Percentiles rank a stretch among this genome's conserved stretches.
Evolutionary conservation across 139 green algal species (phyloP).

Genomic region (Helicosporidium sp.): DNA sequence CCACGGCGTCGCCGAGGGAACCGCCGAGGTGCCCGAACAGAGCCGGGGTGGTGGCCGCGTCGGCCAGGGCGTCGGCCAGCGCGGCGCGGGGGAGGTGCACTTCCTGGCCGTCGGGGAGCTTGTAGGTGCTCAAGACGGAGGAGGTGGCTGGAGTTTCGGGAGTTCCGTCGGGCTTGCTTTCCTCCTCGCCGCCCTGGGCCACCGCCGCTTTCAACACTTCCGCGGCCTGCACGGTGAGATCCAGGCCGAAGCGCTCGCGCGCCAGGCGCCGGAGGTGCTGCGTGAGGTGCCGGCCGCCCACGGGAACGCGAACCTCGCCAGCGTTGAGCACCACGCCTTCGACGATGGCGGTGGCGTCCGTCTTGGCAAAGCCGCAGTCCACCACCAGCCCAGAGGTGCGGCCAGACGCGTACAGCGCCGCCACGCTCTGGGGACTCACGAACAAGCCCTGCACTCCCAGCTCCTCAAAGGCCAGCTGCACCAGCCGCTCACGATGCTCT

Average conservation of each 20-base stretch:
- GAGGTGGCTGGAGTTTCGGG: no score
- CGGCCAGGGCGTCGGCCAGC: conserved; percentile 13
- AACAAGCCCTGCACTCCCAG: conserved; percentile 49
- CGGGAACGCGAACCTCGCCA: conserved; percentile 25
- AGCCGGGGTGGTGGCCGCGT: conserved; percentile 13
- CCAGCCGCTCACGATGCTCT: conserved; percentile 43
- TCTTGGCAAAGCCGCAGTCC: conserved; percentile 66
- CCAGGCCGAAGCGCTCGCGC: not conserved
- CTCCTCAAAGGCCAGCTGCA: conserved; percentile 61
- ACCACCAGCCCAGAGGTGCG: conserved; percentile 48
- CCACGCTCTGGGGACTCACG: conserved; percentile 37
- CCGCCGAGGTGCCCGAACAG: conserved; percentile 3
- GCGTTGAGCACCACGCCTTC: conserved; percentile 45
- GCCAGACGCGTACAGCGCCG: conserved; percentile 54
- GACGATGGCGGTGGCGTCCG: conserved; percentile 32
- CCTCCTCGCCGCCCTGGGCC: conserved; percentile 1
- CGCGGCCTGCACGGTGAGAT: not conserved
- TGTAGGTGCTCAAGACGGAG: no score
- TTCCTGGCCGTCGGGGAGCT: conserved; percentile 36
- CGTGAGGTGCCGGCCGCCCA: conserved; percentile 37
- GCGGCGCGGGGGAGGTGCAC: conserved; percentile 18
- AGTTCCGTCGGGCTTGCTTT: no score
- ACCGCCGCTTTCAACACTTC: conserved; percentile 1
- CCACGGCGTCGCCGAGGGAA: conserved; percentile 1
- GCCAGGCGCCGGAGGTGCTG: conserved; percentile 18